These are phyloP conservation scores for Tilletia indica DNA, from an alignment of 1,284 basidiomycete genomes.

Conservation along the genomic window DNA sequence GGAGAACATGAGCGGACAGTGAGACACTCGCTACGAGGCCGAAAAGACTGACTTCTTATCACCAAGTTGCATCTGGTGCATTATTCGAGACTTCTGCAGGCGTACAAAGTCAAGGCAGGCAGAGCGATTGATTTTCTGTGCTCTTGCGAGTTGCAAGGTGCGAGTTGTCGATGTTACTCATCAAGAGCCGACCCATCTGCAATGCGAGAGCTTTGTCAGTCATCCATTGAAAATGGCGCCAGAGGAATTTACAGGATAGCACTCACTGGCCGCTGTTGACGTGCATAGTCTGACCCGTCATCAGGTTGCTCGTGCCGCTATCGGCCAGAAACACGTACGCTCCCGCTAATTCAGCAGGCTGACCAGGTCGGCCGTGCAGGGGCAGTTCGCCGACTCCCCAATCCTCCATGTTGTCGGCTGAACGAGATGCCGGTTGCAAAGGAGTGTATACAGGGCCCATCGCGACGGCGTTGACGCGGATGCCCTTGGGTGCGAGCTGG, in stretches of 20 bases:
- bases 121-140: too few relatives aligned
- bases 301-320: conserved; percentile 37
- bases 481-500: conserved; percentile 65
- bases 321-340: conserved; percentile 44
- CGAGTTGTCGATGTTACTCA: too few relatives aligned
- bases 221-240: background rate
- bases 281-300: conserved; percentile 45
- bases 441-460: conserved; percentile 65
- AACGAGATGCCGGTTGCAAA: conserved; percentile 45
- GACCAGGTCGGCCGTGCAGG: conserved; percentile 38
- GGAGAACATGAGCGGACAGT: too few relatives aligned
- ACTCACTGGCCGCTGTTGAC: conserved; percentile 25
- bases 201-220: too few relatives aligned
- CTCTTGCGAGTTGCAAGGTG: too few relatives aligned
- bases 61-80: too few relatives aligned
- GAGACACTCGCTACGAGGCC: too few relatives aligned
- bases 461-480: conserved; percentile 63
- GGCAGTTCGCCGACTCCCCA: conserved; percentile 38
- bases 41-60: too few relatives aligned
- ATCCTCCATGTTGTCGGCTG: conserved; percentile 38
- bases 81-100: too few relatives aligned
- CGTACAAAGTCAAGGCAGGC: too few relatives aligned
- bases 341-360: conserved; percentile 43
- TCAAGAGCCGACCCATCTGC: too few relatives aligned
- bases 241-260: background rate